A percentile compares a stretch with the other conserved stretches of the same genome.
Evolutionary conservation across 1,284 basidiomycete genomes (phyloP).

Genomic region (Melampsora americana): DNA sequence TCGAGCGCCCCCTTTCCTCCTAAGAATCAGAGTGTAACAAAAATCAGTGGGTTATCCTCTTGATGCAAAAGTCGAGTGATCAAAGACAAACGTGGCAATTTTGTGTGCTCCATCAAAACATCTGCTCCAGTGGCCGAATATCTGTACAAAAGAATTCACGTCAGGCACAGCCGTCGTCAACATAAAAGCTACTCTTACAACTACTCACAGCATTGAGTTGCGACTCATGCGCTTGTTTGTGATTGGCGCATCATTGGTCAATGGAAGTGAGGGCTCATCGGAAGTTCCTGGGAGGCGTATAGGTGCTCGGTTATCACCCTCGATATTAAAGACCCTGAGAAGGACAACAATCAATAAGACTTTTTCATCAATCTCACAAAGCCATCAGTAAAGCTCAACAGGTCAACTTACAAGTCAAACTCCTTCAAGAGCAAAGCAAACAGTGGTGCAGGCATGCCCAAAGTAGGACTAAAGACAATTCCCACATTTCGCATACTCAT

Average conservation of each 20-base stretch:
- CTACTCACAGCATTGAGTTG: constrained; percentile 30
- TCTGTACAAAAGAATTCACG: constrained; percentile 2
- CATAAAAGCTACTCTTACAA: not conserved
- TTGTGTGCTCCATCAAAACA: constrained; percentile 40
- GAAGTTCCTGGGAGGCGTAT: constrained; percentile 21
- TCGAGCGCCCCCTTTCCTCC: not conserved
- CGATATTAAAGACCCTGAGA: constrained; percentile 35
- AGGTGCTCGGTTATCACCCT: constrained; percentile 32
- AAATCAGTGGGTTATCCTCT: not conserved
- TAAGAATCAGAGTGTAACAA: not conserved
- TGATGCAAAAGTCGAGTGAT: not conserved
- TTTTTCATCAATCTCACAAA: not conserved
- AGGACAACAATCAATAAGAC: not conserved
- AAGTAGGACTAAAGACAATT: constrained; percentile 92
- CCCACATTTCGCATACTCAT: constrained; percentile 99
- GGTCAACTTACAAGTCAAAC: constrained; percentile 28
- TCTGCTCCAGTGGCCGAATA: constrained; percentile 38
- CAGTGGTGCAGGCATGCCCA: constrained; percentile 78
- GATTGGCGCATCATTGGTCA: not conserved
- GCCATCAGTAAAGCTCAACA: not conserved
- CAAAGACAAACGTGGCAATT: constrained; percentile 13
- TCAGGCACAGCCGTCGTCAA: not conserved
- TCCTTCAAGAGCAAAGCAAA: constrained; percentile 9
- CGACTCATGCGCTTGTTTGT: constrained; percentile 28
- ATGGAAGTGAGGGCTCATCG: not conserved